phyloP scores from a whole-genome alignment of 805 yeast species.

The Ascoidea tarda region DNA sequence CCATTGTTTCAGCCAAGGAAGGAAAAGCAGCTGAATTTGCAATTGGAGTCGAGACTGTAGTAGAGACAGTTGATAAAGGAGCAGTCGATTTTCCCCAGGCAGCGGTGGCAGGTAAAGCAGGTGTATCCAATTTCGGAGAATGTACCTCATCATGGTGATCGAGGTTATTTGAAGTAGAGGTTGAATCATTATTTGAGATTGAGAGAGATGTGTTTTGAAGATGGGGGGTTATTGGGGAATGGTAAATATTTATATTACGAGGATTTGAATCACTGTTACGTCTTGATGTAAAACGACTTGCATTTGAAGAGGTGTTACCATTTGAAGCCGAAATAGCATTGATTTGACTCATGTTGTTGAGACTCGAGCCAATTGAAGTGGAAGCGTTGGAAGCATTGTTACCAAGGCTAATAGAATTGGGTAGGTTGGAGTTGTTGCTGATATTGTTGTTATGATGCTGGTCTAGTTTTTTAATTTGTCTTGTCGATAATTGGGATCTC shows the following conservation, averaged over 20 bases:
- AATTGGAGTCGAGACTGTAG: conserved; percentile 22
- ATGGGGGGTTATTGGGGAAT: background rate
- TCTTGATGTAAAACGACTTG: background rate
- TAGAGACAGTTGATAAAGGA: conserved; percentile 15
- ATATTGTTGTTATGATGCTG: conserved; percentile 15
- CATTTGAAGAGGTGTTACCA: background rate
- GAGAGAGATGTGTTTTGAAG: background rate
- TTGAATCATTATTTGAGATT: background rate
- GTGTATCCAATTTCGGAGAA: conserved; percentile 17
- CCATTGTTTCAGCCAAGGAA: conserved; percentile 32
- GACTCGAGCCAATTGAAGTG: no score
- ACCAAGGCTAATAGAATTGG: conserved; percentile 3
- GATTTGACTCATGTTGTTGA: background rate
- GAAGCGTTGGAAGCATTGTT: background rate
- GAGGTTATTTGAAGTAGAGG: conserved; percentile 5
- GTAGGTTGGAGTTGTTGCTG: conserved; percentile 20
- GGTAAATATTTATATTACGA: background rate
- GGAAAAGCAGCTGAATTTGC: conserved; percentile 45
- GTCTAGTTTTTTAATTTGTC: conserved; percentile 46
- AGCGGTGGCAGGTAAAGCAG: conserved; percentile 57
- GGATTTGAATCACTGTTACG: background rate
- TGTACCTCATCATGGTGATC: conserved; percentile 5
- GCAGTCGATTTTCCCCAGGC: conserved; percentile 38
- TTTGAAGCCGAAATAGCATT: background rate
- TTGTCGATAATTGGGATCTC: conserved; percentile 67